Percentiles rank a stretch among this genome's conserved stretches.
Evolutionary conservation across 2,329 filamentous ascomycete species (phyloP).

Genomic region (Moelleriella libera): DNA sequence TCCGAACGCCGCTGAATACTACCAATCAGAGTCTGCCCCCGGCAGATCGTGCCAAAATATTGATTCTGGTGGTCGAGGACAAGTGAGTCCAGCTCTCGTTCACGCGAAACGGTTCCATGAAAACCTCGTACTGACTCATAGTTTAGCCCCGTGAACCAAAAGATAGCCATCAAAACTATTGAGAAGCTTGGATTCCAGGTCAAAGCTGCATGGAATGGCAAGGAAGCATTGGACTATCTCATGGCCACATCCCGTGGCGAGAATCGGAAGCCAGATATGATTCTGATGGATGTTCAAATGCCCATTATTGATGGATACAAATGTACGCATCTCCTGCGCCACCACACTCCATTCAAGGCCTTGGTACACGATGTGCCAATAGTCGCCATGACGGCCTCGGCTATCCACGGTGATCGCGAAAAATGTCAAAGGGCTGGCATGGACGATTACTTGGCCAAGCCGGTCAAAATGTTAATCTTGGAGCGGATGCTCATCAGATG

Average conservation of each 20-base stretch:
- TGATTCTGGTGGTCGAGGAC: constrained; percentile 70
- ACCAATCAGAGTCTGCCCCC: constrained; percentile 35
- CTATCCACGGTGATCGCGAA: constrained; percentile 62
- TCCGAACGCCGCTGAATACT: constrained; percentile 20
- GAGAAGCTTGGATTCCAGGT: constrained; percentile 59
- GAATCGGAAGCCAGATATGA: constrained; percentile 52
- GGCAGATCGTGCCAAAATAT: constrained; percentile 45
- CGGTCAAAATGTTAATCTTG: constrained; percentile 52
- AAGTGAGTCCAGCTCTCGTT: constrained; percentile 37
- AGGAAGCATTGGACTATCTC: constrained; percentile 65
- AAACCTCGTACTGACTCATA: no score
- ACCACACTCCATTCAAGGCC: constrained; percentile 49
- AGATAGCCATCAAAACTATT: constrained; percentile 64
- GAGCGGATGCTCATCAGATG: constrained; percentile 61
- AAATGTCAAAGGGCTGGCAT: constrained; percentile 62
- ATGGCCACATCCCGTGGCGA: constrained; percentile 34
- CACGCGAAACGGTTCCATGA: no score
- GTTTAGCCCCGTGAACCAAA: constrained; percentile 49
- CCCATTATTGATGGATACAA: constrained; percentile 65
- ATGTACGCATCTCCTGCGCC: constrained; percentile 59
- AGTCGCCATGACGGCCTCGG: constrained; percentile 70
- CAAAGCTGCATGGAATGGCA: constrained; percentile 61
- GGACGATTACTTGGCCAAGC: constrained; percentile 65
- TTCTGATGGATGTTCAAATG: constrained; percentile 70
- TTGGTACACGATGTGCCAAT: constrained; percentile 53